A percentile compares a stretch with the other conserved stretches of the same genome.
These are phyloP conservation scores for Castanea mollissima DNA, from an alignment of 306 rosid species.

Conservation along the genomic window DNA sequence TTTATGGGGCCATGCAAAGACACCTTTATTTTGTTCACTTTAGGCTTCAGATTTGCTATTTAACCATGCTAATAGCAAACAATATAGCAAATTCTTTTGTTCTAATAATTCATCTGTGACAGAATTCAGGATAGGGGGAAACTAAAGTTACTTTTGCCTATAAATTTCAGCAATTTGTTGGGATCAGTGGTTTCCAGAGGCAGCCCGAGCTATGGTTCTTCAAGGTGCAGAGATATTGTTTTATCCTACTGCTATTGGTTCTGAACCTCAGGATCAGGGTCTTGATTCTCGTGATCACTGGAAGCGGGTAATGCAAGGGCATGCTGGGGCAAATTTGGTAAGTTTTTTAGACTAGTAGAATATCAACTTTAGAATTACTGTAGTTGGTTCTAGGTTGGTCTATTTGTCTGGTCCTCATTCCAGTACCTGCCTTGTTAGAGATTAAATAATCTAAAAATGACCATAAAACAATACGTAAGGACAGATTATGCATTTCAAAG, in stretches of 20 bases:
- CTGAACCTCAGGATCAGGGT: slow-evolving; percentile 84
- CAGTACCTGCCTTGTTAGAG: neutral
- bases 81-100: neutral
- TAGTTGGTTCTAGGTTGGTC: neutral
- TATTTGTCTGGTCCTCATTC: neutral
- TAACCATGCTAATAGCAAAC: neutral
- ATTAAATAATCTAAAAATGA: neutral
- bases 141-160: slow-evolving; percentile 16
- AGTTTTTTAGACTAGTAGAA: slow-evolving; percentile 14
- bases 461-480: neutral
- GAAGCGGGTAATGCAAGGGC: slow-evolving; percentile 98
- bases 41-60: slow-evolving; percentile 6
- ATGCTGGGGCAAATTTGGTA: slow-evolving; percentile 95
- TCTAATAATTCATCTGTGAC: slow-evolving; percentile 12
- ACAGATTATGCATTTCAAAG: neutral
- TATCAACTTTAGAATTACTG: neutral
- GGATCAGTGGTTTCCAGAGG: slow-evolving; percentile 99
- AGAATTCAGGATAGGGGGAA: slow-evolving; percentile 6
- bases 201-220: slow-evolving; percentile 92
- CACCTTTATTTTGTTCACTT: neutral
- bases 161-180: slow-evolving; percentile 85
- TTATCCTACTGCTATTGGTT: slow-evolving; percentile 96
- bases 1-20: neutral
- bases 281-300: slow-evolving; percentile 91
- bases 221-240: slow-evolving; percentile 97